Base-by-base conservation (phyloP, 352 stramenopile species). In the Pythium vanterpoolii region DNA sequence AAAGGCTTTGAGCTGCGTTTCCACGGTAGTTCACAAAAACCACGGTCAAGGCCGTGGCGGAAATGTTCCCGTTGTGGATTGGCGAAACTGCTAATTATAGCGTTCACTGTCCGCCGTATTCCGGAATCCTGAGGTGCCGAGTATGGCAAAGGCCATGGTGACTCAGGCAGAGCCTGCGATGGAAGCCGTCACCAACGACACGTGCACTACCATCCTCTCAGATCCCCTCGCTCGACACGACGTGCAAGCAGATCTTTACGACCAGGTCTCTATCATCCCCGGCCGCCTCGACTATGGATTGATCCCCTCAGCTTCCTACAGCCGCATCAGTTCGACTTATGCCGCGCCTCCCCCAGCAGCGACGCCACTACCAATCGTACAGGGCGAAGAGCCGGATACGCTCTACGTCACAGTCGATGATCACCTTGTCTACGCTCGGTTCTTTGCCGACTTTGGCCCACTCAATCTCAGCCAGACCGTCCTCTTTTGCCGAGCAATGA, bases 361-460 rank as follows among this genome's bases (percentile, higher is more conserved):
- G n/a, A n/a, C 14, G 16, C 2, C 18, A 27, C n/a, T n/a, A n/a
- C n/a, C 1, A 16, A 11, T 10, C 3, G 1, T 7, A 14, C n/a
- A 16, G 5, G 9, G 1, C 16, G 45, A 57, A 1, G 30, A 54
- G 13, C 18, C 51, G 6, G 18, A 56, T 6, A 75, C 57, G 2
- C 31, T 70, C 14, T 66, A 71, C 30, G 14, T 80, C 27, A 68
- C 64, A 10, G 69, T 83, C 26, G 76, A 83, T 62, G 83, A 95
- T 30, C 66, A 89, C 21, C 66, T 98, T 27, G 64, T 96, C 1
- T 99, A 99, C 74, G 97, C 92, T 72, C 97, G 96, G 54, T 99
- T 98, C 73, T 99, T 98, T 74, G 83, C 98, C 7, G 97, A 99
- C 69, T 99, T 98, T 81, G 97, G 96, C 3, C 96, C 96, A 8